Base-by-base conservation (phyloP, 768 basidiomycete genomes). In the Tephrocybe sp. region DNA sequence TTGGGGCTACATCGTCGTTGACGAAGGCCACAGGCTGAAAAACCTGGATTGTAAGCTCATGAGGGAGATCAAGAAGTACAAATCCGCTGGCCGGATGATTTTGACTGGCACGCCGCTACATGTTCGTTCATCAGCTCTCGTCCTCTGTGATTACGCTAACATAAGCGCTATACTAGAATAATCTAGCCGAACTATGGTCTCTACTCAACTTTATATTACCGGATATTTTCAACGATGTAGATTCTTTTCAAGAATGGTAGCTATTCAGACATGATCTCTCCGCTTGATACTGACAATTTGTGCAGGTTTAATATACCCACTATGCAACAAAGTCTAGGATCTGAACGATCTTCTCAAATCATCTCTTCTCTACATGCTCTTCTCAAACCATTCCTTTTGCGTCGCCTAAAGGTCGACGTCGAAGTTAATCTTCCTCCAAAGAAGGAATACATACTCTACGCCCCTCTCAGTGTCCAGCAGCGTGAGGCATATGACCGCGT, bases 21-120 rank as follows among this genome's bases (percentile, higher is more conserved):
- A 95, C 63, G 92, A 96, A 68, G 92, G 96, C 0, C 97, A 99
- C 68, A 76, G 96, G 19, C 67, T 99, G 63, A 98, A 98, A 74
- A 99, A 99, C 60, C 74, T 96, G 50, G 82, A 98, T 60, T 93
- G 92, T 68, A 87, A 82, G 71, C 80, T 98, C 13, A 90, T 98
- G 68, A 77, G 78, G 50, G 92, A 96, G 66, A 87, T 99, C 57
- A 95, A 94, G 71, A 82, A 83, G 59, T 94, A 93, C 63, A 71
- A 74, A 1, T 85, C 85, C 46, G 92, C 88, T 0, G 91, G 92
- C 34, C 75, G 97, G 39, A 88, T 98, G 82, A 88, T 99, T 50
- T 69, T 99, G 53, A 98, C 95, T 0, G 97, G 97, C 25, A 99
- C 97, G 15, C 97, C 97, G 6, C 69, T 99, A 30, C 95, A 98